Evolutionary conservation across 2,329 filamentous ascomycete genomes (phyloP), one percentile per base, ranked within the genome.

Genomic region (Ceratocystis alfenasii): DNA sequence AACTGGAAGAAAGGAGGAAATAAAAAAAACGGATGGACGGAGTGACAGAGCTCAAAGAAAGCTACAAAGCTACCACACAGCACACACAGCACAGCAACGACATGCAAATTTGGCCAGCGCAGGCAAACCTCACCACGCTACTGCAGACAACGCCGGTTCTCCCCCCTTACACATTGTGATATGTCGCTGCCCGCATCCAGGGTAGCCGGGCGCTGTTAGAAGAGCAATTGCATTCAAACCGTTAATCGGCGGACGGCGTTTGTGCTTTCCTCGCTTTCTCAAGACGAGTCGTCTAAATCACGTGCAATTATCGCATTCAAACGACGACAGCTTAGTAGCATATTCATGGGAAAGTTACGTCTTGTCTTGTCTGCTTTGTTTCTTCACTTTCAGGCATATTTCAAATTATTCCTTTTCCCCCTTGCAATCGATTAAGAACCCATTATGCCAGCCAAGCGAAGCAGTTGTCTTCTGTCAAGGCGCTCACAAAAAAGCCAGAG

Each of bases 11-110:
- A 65, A 30, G 46, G 45, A 12, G 50, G 22, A 48, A 55, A 59
- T 57, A 57, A 57, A 64, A 59, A 30, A 22, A 36, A 60, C 61
- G 55, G 60, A 62, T 41, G 12, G 36, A 41, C 36, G 36, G 36
- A 41, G 36, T 41, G 36, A 41, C 36, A 41, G 36, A 41, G 36
- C 36, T 41, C 36, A 41, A 15, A 41, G 10, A 41, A 15, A 41
- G 36, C 36, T 41, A 5, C 36, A 41, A 41, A 41, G 36, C 36
- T 41, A 41, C 36, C 36, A 41, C 36, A 41, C 36, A 41, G 36
- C 36, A 12, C 36, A 41, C 10, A 41, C 36, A 41, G 36, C 36
- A 41, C 36, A 41, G 36, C 36, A 41, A 41, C 36, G 36, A 41
- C 36, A 41, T 53, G 48, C 48, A 53, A 53, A 53, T 53, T 53